Evolutionary conservation across 176 grass and related monocot species (phyloP).

Genomic region (Lolium perenne): DNA sequence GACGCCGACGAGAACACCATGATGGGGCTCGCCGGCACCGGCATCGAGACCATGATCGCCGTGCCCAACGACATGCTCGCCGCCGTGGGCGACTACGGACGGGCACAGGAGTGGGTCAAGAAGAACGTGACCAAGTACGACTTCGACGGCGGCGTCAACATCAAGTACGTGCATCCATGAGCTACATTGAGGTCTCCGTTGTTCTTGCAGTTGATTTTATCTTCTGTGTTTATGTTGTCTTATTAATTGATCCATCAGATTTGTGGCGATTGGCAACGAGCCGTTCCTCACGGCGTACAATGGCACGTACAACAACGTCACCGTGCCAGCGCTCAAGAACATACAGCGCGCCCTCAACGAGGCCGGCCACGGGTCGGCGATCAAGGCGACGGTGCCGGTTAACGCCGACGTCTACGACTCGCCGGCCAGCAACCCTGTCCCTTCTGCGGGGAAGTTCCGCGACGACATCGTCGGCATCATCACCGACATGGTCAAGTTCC

Average conservation of each 20-base stretch:
- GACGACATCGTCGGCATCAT: conserved; percentile 53
- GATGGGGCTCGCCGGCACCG: conserved; percentile 57
- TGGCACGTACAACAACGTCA: conserved; percentile 49
- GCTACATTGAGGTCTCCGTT: not conserved
- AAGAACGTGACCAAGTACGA: conserved; percentile 64
- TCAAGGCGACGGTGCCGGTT: conserved; percentile 74
- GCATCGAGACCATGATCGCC: conserved; percentile 79
- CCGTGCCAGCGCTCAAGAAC: conserved; percentile 76
- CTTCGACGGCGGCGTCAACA: conserved; percentile 74
- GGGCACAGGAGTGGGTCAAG: conserved; percentile 66
- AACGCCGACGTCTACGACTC: conserved; percentile 91
- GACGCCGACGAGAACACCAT: conserved; percentile 62
- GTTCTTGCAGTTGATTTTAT: not conserved
- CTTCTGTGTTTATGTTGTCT: not conserved
- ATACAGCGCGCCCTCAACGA: conserved; percentile 75
- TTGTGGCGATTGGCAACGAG: conserved; percentile 78
- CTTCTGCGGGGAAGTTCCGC: conserved; percentile 70
- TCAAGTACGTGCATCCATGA: conserved; percentile 49
- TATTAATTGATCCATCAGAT: conserved; percentile 10
- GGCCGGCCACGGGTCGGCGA: conserved; percentile 37
- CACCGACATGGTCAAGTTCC: conserved; percentile 54
- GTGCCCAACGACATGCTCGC: conserved; percentile 75
- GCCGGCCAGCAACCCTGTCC: conserved; percentile 53
- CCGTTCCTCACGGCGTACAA: conserved; percentile 78
- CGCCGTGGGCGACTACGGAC: conserved; percentile 48